phyloP scores from a whole-genome alignment of 495 filamentous ascomycete species.

The Daldinia vernicosa region DNA sequence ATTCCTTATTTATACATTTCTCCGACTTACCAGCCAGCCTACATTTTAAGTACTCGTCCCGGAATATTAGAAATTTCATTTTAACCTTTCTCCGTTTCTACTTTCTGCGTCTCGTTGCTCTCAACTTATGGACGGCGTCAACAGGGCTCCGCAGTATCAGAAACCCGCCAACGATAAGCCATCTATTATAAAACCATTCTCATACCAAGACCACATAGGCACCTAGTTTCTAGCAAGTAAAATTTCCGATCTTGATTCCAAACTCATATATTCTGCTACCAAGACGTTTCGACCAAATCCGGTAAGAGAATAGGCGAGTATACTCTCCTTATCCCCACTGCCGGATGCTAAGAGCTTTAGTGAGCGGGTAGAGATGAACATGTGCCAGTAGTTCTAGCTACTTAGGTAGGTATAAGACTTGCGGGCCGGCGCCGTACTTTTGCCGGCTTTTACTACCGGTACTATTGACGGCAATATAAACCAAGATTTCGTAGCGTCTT shows the following conservation, averaged over 20 bases:
- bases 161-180: not conserved
- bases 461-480: not conserved
- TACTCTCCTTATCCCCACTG: not conserved
- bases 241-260: not conserved
- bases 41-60: not conserved
- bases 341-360: not conserved
- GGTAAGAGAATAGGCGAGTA: not conserved
- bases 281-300: not conserved
- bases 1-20: not conserved
- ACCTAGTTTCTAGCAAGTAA: not conserved
- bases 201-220: not conserved
- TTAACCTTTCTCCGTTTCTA: not conserved
- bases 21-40: not conserved
- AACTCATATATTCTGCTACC: not conserved
- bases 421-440: not conserved
- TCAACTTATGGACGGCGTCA: not conserved
- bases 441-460: not conserved
- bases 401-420: not conserved
- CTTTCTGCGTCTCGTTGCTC: not conserved
- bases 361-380: not conserved
- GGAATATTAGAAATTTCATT: not conserved
- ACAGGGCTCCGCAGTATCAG: not conserved
- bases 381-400: not conserved
- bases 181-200: not conserved
- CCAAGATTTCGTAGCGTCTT: not conserved